Conservation (phyloP, 208 protist species). For the Trypanosoma lewisi region DNA sequence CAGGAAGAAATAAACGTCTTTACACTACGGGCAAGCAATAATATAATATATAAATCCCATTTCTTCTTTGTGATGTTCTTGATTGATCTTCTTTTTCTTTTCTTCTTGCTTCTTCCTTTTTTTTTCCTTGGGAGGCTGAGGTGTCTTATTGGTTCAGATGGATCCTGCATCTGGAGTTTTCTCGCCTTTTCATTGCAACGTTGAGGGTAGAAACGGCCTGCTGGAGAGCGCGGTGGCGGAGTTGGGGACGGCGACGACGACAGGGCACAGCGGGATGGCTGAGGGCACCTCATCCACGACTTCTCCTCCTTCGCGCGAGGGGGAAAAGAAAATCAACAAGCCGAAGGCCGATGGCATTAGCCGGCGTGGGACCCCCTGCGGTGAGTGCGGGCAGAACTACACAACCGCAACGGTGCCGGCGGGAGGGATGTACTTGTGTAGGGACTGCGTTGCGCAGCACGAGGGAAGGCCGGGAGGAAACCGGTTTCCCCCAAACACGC, state of each 20-base stretch:
- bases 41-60: too few relatives aligned
- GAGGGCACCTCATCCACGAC: not conserved
- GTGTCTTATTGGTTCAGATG: conserved; percentile 31
- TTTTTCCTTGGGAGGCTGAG: not conserved
- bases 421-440: conserved; percentile 71
- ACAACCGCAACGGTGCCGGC: conserved; percentile 41
- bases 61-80: not conserved
- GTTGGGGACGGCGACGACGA: conserved; percentile 9
- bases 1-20: too few relatives aligned
- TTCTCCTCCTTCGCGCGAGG: not conserved
- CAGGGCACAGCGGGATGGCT: not conserved
- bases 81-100: conserved; percentile 13
- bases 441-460: conserved; percentile 37
- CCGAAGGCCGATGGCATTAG: conserved; percentile 1
- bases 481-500: conserved; percentile 63
- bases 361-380: conserved; percentile 32
- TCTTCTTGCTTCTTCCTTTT: conserved; percentile 10
- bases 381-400: conserved; percentile 34
- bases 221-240: conserved; percentile 53
- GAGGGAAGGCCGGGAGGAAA: conserved; percentile 10
- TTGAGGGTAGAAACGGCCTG: conserved; percentile 40
- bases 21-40: too few relatives aligned
- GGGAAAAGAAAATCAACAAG: conserved; percentile 1
- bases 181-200: conserved; percentile 69
- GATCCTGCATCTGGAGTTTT: conserved; percentile 69